Evolutionary conservation across 768 basidiomycete species (phyloP), one percentile per base, ranked within the genome.

Genomic region (Arthromyces matolae): DNA sequence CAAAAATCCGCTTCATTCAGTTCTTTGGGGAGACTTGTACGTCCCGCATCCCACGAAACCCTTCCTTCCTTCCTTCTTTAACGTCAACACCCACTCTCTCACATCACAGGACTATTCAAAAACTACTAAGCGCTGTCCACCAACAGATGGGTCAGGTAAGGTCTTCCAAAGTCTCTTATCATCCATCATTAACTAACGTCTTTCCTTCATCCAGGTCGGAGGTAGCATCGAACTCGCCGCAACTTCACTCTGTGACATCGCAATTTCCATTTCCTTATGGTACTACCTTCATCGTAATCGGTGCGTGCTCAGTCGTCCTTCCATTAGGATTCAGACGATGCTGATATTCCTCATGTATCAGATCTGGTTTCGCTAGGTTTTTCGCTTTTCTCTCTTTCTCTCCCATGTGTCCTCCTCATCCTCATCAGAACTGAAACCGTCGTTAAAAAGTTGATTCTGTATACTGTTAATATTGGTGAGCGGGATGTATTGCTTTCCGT

Each of bases 391-490:
- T 8, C 2, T 20, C 18, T 8, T 16, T n/a, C 18, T n/a, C 13
- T 5, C 18, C n/a, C 23, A n/a, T 6, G n/a, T 24, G 27, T 13
- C 4, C 3, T 22, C n/a, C 5, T 2, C 12, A 3, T 19, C 3
- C 4, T 32, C 1, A 14, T 6, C 12, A 51, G 50, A 20, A 51
- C 50, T 8, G 44, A 51, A 25, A 51, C 50, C 2, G 50, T 51
- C 6, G 33, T 51, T 1, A 51, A 51, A 19, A 51, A 51, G 18
- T 12, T 51, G 20, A 51, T 51, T n/a, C 27, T 51, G 8, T 51
- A 51, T 9, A 51, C 50, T 6, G 39, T 51, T 9, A 51, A 51
- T 35, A 51, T 51, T 35, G 50, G 50, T 51, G 9, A 29, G 50
- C 6, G 16, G 1, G 10, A 32, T 5, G 1, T 5, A 19, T 29